Percentiles rank a stretch among this genome's conserved stretches.
phyloP scores from a whole-genome alignment of 257 asterid genomes.

The Schizonepeta tenuifolia region DNA sequence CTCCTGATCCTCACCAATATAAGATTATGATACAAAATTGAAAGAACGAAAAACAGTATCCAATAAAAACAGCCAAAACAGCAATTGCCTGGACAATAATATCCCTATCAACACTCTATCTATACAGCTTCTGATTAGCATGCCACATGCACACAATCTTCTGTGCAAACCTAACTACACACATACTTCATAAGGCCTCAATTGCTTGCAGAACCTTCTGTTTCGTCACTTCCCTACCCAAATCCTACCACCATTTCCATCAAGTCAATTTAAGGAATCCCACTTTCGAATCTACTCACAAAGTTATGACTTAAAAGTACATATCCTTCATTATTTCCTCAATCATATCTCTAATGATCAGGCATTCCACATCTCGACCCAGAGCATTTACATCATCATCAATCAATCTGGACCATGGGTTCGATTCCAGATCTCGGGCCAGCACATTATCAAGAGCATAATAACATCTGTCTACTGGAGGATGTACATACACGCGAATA shows the following conservation, averaged over 20 bases:
- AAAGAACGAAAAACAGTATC: background rate
- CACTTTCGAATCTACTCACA: background rate
- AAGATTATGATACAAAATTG: slow-evolving; percentile 22
- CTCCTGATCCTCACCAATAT: slow-evolving; percentile 21
- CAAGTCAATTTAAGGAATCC: background rate
- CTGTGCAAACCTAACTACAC: slow-evolving; percentile 18
- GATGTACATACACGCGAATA: slow-evolving; percentile 47
- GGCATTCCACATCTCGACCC: slow-evolving; percentile 69
- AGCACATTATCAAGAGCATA: slow-evolving; percentile 63
- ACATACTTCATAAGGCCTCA: background rate
- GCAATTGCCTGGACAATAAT: slow-evolving; percentile 16
- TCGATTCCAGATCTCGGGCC: slow-evolving; percentile 62
- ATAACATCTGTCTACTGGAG: slow-evolving; percentile 51
- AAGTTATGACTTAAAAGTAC: background rate
- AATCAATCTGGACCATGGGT: slow-evolving; percentile 60
- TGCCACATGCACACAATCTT: slow-evolving; percentile 29
- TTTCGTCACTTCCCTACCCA: background rate
- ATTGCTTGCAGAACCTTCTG: background rate
- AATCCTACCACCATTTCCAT: background rate
- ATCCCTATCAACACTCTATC: slow-evolving; percentile 32
- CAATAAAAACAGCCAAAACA: background rate
- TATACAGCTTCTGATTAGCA: slow-evolving; percentile 26
- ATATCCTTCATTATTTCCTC: slow-evolving; percentile 65
- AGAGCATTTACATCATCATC: slow-evolving; percentile 65
- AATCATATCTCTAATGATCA: slow-evolving; percentile 61